phyloP scores from a whole-genome alignment of 257 asterid species.

The Parsonsia alboflavescens region DNA sequence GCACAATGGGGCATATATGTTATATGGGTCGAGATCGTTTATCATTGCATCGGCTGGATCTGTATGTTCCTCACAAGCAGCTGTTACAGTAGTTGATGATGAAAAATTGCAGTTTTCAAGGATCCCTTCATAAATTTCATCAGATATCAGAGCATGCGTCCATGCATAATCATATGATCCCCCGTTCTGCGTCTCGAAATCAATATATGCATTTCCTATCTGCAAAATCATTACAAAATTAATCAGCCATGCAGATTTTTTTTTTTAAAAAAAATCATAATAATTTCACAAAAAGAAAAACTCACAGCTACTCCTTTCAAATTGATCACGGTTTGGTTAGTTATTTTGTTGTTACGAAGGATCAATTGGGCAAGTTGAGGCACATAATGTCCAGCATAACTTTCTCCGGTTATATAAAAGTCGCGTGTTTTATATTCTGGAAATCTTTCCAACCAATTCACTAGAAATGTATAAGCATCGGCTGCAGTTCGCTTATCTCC shows the following conservation, averaged over 20 bases:
- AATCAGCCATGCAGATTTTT: not conserved
- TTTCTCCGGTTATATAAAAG: conserved; percentile 56
- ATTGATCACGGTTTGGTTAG: conserved; percentile 46
- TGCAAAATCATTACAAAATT: conserved; percentile 10
- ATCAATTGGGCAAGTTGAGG: conserved; percentile 66
- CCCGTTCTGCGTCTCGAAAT: conserved; percentile 16
- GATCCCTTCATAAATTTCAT: conserved; percentile 48
- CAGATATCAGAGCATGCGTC: conserved; percentile 58
- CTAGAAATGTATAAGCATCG: conserved; percentile 51
- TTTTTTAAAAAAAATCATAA: too few species aligned
- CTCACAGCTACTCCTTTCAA: conserved; percentile 68
- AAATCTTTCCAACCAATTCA: conserved; percentile 68
- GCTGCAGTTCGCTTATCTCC: conserved; percentile 51
- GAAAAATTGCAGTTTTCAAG: conserved; percentile 41
- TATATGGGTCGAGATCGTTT: conserved; percentile 26
- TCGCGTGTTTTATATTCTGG: conserved; percentile 60
- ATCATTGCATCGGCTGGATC: conserved; percentile 15
- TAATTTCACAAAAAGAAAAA: not conserved
- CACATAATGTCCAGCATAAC: conserved; percentile 68
- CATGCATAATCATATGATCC: conserved; percentile 53
- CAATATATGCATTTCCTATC: conserved; percentile 63
- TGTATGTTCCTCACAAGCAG: conserved; percentile 17
- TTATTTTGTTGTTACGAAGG: conserved; percentile 39
- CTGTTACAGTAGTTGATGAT: conserved; percentile 10
- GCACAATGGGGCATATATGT: conserved; percentile 55